Evolutionary conservation across 345 rosid genomes (phyloP).

Genomic region (Heritiera fomes): DNA sequence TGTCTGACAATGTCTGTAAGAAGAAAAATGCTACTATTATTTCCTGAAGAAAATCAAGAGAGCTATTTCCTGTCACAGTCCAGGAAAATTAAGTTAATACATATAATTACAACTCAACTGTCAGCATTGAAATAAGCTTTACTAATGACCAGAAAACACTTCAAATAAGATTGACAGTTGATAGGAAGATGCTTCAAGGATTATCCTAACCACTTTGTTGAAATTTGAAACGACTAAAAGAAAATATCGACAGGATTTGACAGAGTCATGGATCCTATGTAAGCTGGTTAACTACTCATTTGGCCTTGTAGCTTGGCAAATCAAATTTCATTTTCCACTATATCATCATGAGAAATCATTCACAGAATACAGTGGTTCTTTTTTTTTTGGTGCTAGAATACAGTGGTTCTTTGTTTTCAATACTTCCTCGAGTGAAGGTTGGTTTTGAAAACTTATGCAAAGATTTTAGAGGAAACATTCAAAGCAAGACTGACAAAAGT

Average conservation of each 20-base stretch:
- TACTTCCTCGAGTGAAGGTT: neutral
- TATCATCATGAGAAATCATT: too few relatives aligned
- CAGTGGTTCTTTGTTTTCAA: too few relatives aligned
- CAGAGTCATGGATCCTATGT: neutral
- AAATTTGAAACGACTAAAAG: neutral
- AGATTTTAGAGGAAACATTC: neutral
- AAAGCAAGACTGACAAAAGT: too few relatives aligned
- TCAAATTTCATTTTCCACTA: too few relatives aligned
- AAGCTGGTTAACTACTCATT: neutral
- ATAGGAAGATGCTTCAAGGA: neutral
- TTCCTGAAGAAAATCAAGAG: neutral
- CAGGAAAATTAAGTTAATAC: too few relatives aligned
- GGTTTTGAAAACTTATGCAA: neutral
- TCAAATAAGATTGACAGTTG: neutral
- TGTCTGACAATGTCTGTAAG: neutral
- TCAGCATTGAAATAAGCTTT: neutral
- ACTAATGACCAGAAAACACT: neutral
- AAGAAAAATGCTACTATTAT: neutral
- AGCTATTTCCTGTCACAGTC: neutral
- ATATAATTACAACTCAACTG: neutral
- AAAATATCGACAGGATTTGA: neutral
- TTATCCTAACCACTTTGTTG: conserved; percentile 9
- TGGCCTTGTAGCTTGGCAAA: neutral
- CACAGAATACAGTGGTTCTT: too few relatives aligned
- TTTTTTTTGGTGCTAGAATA: too few relatives aligned